These are phyloP conservation scores for Tylopilus vinaceipallidus DNA, from an alignment of 768 basidiomycete species.

Conservation along the genomic window DNA sequence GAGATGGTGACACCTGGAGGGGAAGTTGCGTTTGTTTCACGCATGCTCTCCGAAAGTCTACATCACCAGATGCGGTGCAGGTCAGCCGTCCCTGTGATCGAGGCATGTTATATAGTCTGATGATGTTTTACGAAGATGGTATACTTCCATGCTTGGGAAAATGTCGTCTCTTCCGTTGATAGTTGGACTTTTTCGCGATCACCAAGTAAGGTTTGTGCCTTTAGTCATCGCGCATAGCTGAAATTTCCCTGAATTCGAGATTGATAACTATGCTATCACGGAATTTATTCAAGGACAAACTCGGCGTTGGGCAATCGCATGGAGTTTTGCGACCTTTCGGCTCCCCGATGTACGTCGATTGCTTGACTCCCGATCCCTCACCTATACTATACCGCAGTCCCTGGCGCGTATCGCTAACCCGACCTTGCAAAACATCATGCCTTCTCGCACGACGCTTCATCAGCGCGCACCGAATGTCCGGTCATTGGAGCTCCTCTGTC, in stretches of 20 bases:
- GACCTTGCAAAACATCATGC: slow-evolving; percentile 51
- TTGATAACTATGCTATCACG: slow-evolving; percentile 83
- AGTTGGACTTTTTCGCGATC: slow-evolving; percentile 49
- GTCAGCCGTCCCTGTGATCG: slow-evolving; percentile 34
- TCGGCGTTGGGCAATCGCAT: slow-evolving; percentile 87
- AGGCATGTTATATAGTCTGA: neutral
- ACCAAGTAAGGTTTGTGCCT: slow-evolving; percentile 38
- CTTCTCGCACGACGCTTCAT: slow-evolving; percentile 53
- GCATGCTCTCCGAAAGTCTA: slow-evolving; percentile 77
- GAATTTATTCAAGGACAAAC: slow-evolving; percentile 88
- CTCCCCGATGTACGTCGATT: slow-evolving; percentile 71
- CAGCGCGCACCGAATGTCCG: slow-evolving; percentile 34
- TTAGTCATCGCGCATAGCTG: neutral
- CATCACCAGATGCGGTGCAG: slow-evolving; percentile 49
- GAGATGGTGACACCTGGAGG: slow-evolving; percentile 93
- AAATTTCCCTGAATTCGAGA: slow-evolving; percentile 39
- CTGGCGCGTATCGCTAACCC: slow-evolving; percentile 39
- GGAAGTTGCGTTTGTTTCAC: slow-evolving; percentile 71
- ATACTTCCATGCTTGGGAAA: slow-evolving; percentile 90
- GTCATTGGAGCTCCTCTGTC: slow-evolving; percentile 9
- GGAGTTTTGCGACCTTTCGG: slow-evolving; percentile 67
- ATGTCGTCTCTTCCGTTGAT: slow-evolving; percentile 67
- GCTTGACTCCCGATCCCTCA: slow-evolving; percentile 19
- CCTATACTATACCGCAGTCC: slow-evolving; percentile 33
- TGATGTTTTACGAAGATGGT: slow-evolving; percentile 56